Base-by-base conservation (phyloP, 2,329 filamentous ascomycete genomes). In the Trichocomaceae sp. region DNA sequence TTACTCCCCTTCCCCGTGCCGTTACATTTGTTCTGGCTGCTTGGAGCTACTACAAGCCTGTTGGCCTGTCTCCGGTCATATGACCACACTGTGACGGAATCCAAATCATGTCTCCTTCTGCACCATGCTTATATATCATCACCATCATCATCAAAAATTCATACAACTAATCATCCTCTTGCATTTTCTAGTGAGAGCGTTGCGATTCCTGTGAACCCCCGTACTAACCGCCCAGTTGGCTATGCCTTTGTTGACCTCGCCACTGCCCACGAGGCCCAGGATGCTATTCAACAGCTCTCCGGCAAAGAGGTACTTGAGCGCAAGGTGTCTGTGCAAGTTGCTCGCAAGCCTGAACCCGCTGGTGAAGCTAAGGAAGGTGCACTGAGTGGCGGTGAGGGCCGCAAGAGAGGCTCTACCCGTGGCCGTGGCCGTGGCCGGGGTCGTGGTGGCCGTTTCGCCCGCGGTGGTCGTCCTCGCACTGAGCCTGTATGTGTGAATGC, bases 211-310 rank as follows among this genome's bases (percentile, higher is more conserved):
- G 96, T 95, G 83, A 97, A 99, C 82, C 93, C 93, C 72, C 92
- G 93, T 76, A 99, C 92, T 77, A 92, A 90, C 77, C 92, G 93
- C 73, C 92, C 93, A 62, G 93, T 99, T 74, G 93, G 93, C 71
- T 99, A 97, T 76, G 93, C 93, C 72, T 99, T 99, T 73, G 93
- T 99, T 74, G 93, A 97, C 72, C 87, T 99, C 63, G 95, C 90
- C 59, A 96, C 92, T 62, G 89, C 93, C 58, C 84, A 84, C 63
- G 93, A 97, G 80, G 93, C 93, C 61, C 89, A 96, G 78, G 89
- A 90, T 74, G 93, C 93, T 70, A 97, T 99, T 67, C 81, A 83
- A 66, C 90, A 96, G 78, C 87, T 99, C 63, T 96, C 93, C 68
- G 92, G 92, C 75, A 91, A 96, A 81, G 90, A 95, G 78, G 93